Conservation (phyloP, 768 basidiomycete species). For the Mycena galericulata region DNA sequence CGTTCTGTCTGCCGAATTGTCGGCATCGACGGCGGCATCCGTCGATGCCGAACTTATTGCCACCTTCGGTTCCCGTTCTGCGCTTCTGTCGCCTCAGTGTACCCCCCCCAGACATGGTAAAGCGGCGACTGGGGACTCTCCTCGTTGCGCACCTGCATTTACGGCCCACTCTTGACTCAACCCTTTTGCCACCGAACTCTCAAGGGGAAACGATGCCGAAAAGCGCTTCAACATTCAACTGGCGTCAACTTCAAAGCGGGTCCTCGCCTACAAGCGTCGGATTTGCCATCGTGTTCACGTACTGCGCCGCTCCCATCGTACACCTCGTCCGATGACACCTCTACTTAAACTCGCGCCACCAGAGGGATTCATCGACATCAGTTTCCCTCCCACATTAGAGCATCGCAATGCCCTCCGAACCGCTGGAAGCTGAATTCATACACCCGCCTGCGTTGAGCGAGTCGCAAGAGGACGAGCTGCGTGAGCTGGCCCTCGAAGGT, state of each 20-base stretch:
- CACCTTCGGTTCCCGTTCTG: no score
- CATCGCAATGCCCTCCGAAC: constrained; percentile 39
- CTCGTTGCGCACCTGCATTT: no score
- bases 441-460: constrained; percentile 28
- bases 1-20: background rate
- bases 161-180: no score
- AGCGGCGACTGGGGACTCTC: no score
- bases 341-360: background rate
- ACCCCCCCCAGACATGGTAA: no score
- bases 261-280: background rate
- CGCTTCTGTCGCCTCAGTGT: no score
- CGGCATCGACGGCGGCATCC: no score
- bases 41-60: no score
- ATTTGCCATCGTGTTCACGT: background rate
- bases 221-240: background rate
- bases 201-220: background rate
- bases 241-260: constrained; percentile 2
- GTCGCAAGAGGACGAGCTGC: constrained; percentile 35
- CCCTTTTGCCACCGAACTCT: no score
- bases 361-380: no score
- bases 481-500: constrained; percentile 30
- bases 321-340: background rate
- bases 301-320: background rate
- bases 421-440: constrained; percentile 36
- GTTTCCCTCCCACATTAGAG: no score